Evolutionary conservation across 768 basidiomycete species (phyloP).

Genomic region (Xanthoconium stramineum): DNA sequence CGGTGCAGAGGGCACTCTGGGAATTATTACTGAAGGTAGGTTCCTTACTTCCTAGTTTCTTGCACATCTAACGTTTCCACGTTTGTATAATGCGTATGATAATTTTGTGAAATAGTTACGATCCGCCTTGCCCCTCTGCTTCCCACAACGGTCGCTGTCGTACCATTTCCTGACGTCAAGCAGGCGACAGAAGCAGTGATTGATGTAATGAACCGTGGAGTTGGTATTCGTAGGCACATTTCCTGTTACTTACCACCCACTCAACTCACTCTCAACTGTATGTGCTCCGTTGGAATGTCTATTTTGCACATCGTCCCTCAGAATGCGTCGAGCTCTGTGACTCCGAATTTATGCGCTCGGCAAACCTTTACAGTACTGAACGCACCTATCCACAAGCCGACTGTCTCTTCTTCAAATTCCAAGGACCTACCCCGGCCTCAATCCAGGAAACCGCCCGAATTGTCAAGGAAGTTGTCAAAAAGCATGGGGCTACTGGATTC

Average conservation of each 20-base stretch:
- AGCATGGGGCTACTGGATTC: constrained; percentile 67
- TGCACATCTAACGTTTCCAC: neutral
- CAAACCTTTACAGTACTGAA: constrained; percentile 51
- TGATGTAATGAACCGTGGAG: constrained; percentile 68
- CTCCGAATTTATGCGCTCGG: constrained; percentile 60
- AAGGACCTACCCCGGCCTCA: constrained; percentile 59
- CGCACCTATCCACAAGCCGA: constrained; percentile 62
- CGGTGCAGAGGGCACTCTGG: constrained; percentile 78
- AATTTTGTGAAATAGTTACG: constrained; percentile 48
- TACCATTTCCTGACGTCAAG: constrained; percentile 74
- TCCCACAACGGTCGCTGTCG: constrained; percentile 80
- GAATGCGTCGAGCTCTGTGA: constrained; percentile 88
- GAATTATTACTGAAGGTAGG: constrained; percentile 83
- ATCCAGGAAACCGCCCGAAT: constrained; percentile 60
- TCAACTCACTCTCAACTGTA: neutral
- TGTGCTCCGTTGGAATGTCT: neutral
- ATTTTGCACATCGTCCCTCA: constrained; percentile 19
- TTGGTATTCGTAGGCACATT: constrained; percentile 64
- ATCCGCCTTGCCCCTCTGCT: constrained; percentile 77
- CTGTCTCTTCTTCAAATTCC: constrained; percentile 85
- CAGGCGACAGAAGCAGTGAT: constrained; percentile 72
- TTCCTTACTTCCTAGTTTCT: neutral
- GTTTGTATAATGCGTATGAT: neutral
- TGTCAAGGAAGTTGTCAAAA: constrained; percentile 54
- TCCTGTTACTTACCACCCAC: neutral